Evolutionary conservation across 2,329 filamentous ascomycete genomes (phyloP), one percentile per base, ranked within the genome.

Genomic region (Aurifilum marmelostoma): DNA sequence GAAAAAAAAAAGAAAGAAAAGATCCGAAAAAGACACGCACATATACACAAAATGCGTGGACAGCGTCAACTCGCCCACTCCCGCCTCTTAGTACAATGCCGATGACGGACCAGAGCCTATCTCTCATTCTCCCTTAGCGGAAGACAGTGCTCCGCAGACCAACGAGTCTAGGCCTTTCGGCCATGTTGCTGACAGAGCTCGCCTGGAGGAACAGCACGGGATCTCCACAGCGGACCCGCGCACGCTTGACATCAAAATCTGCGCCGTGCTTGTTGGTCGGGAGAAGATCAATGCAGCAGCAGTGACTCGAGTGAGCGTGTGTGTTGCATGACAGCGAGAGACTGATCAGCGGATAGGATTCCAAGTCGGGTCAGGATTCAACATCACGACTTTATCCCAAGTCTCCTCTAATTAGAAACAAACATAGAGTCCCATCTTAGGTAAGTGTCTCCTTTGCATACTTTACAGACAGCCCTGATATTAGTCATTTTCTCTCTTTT

Each of bases 161-260:
- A 47, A 32, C 3, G 27, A 56, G 52, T 29, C 52, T 37, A 39
- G 34, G 59, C 59, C 59, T 56, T 32, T 18, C n/a, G 3, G 7
- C 18, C n/a, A 5, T 39, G 37, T 11, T 37, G 56, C 56, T 41
- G 24, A 62, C 59, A 24, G 34, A 37, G 59, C 21, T 41, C 59
- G n/a, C 12, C n/a, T n/a, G 12, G 24, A 21, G 21, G 24, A n/a
- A 39, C 58, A 21, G 32, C 34, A 61, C 16, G 37, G 60, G 9
- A 43, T 47, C 60, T 14, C 39, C 60, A 63, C 37, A 21, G 60
- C 60, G 16, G 16, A 47, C 43, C 43, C 59, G 24, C 39, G 37
- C n/a, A n/a, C 59, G 39, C 32, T 16, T 60, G 39, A 27, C 39
- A 47, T 63, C 60, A 63, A 63, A 63, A 63, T 63, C 60, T 63